Conservation (phyloP, 345 rosid genomes). For the Salix arbutifolia region DNA sequence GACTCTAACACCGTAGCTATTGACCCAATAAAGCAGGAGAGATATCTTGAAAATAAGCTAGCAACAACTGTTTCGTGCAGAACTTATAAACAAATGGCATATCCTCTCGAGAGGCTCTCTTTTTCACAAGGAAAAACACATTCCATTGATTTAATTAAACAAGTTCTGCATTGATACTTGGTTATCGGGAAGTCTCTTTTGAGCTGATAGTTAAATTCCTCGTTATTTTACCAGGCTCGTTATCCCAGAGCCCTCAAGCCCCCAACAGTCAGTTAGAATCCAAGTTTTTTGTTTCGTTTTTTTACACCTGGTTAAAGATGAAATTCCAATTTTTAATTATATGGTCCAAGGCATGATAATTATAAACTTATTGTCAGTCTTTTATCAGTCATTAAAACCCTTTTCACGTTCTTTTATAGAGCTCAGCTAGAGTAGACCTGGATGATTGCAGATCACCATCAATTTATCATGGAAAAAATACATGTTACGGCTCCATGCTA, state of each 20-base stretch:
- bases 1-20: not conserved
- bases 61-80: not conserved
- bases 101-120: not conserved
- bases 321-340: not conserved
- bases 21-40: not conserved
- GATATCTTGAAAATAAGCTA: not conserved
- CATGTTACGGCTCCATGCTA: not conserved
- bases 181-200: conserved; percentile 3
- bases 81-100: not conserved
- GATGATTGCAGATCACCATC: not conserved
- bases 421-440: not conserved
- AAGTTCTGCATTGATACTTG: not conserved
- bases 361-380: not conserved
- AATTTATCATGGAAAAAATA: not conserved
- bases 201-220: not conserved
- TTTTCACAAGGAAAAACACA: not conserved
- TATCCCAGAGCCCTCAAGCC: conserved; percentile 1
- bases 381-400: not conserved
- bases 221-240: not conserved
- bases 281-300: not conserved
- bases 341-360: not conserved
- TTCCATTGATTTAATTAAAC: not conserved
- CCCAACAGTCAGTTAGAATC: not conserved
- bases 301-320: not conserved
- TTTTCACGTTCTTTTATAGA: not conserved